A percentile compares a stretch with the other conserved stretches of the same genome.
Conservation (phyloP, 805 yeast species). For the Aciculoconidium aculeatum region DNA sequence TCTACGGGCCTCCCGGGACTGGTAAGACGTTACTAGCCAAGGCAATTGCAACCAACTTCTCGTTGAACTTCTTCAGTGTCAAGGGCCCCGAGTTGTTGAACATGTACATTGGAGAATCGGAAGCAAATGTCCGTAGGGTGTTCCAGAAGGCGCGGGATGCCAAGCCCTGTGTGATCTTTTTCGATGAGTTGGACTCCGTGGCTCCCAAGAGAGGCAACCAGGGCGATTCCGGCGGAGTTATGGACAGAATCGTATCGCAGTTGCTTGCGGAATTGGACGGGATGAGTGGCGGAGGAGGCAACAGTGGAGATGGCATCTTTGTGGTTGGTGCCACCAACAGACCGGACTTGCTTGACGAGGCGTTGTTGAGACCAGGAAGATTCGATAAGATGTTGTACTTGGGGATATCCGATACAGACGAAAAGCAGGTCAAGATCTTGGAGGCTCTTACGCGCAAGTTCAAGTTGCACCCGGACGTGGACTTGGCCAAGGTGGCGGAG, state of each 20-base stretch:
- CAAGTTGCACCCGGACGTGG: slow-evolving; percentile 52
- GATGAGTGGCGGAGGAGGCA: slow-evolving; percentile 68
- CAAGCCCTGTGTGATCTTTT: slow-evolving; percentile 94
- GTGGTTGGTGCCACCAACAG: slow-evolving; percentile 99
- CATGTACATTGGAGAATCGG: slow-evolving; percentile 98
- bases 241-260: slow-evolving; percentile 98
- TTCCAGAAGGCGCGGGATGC: slow-evolving; percentile 95
- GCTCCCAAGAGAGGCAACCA: slow-evolving; percentile 98
- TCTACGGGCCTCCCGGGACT: slow-evolving; percentile 98
- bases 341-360: slow-evolving; percentile 93
- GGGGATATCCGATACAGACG: slow-evolving; percentile 89
- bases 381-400: slow-evolving; percentile 92
- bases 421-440: slow-evolving; percentile 78
- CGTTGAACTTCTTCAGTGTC: slow-evolving; percentile 90
- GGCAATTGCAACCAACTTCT: slow-evolving; percentile 94
- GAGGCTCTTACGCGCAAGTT: slow-evolving; percentile 87
- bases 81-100: slow-evolving; percentile 95
- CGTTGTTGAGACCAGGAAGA: slow-evolving; percentile 87
- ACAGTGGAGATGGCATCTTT: slow-evolving; percentile 73
- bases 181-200: slow-evolving; percentile 95
- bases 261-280: slow-evolving; percentile 93
- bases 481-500: slow-evolving; percentile 53
- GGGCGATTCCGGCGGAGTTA: slow-evolving; percentile 98
- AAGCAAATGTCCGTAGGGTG: slow-evolving; percentile 91
- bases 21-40: slow-evolving; percentile 95